phyloP scores from a whole-genome alignment of 2,329 filamentous ascomycete genomes.

The Hypoxylon sp. region DNA sequence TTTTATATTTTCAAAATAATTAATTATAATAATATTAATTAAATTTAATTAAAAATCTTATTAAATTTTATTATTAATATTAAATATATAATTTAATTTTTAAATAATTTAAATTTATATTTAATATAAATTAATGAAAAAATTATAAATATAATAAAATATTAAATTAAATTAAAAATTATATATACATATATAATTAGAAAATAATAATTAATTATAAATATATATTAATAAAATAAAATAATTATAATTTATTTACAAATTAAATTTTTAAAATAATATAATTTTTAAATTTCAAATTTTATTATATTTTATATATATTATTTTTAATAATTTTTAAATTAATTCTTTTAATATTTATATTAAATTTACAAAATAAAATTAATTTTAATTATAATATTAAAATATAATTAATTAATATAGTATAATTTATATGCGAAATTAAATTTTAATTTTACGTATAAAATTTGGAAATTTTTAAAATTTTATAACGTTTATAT shows the following conservation, averaged over 20 bases:
- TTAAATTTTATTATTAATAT: neutral
- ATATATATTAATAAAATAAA: neutral
- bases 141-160: neutral
- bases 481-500: neutral
- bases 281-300: neutral
- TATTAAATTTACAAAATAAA: neutral
- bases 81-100: constrained; percentile 1
- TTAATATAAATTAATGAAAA: neutral
- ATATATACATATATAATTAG: too few relatives aligned
- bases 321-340: neutral
- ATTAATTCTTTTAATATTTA: constrained; percentile 1
- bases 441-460: too few relatives aligned
- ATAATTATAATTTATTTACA: constrained; percentile 5
- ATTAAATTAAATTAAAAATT: neutral
- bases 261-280: neutral
- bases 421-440: too few relatives aligned
- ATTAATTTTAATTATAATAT: neutral
- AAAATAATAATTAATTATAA: neutral
- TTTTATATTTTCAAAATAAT: too few relatives aligned
- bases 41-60: neutral
- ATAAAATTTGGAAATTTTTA: constrained; percentile 1
- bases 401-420: too few relatives aligned
- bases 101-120: neutral
- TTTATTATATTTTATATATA: neutral
- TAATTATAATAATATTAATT: constrained; percentile 1